Evolutionary conservation across 441 rosid genomes (phyloP).

Genomic region (Euphorbia schlechtendalii): DNA sequence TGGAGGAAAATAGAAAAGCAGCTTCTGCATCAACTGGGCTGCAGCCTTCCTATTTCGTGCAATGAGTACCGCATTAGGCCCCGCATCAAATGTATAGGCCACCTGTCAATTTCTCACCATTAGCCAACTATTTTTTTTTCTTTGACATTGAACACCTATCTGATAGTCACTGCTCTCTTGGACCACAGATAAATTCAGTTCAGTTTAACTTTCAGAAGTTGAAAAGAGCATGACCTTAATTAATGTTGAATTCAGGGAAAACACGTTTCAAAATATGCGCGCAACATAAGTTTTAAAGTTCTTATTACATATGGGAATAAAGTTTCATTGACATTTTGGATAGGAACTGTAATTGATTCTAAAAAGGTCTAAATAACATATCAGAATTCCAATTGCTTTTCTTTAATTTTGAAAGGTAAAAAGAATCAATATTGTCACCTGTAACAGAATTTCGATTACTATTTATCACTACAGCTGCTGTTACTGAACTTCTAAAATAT

Average conservation of each 20-base stretch:
- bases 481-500: no score
- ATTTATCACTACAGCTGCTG: background rate
- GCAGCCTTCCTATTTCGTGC: slow-evolving; percentile 73
- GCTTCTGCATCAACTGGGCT: slow-evolving; percentile 56
- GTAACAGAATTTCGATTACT: no score
- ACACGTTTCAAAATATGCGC: background rate
- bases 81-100: slow-evolving; percentile 92
- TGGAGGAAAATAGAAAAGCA: slow-evolving; percentile 85
- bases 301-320: background rate
- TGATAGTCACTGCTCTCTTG: no score
- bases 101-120: slow-evolving; percentile 42
- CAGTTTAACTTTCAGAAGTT: no score
- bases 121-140: slow-evolving; percentile 12
- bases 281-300: background rate
- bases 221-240: no score
- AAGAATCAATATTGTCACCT: background rate
- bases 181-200: no score
- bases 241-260: no score
- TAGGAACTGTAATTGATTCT: background rate
- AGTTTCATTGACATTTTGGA: no score
- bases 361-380: no score
- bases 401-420: background rate
- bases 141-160: background rate
- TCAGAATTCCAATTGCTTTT: no score
- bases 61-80: slow-evolving; percentile 86